Evolutionary conservation across 2,329 filamentous ascomycete genomes (phyloP).

Genomic region (Zasmidium citrigriseum): DNA sequence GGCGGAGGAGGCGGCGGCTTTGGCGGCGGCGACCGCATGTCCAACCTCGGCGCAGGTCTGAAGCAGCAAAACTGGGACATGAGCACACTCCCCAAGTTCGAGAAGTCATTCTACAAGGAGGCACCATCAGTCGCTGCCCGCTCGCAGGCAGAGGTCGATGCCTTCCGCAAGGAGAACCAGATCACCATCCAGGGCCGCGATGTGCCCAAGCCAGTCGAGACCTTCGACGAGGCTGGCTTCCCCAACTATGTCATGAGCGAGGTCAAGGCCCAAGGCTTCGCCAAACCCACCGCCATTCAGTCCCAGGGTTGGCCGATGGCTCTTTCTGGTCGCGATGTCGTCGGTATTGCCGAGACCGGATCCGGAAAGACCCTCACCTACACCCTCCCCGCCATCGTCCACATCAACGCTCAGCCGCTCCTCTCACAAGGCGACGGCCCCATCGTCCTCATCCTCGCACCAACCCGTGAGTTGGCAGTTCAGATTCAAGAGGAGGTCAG

Average conservation of each 20-base stretch:
- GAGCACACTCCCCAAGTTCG: constrained; percentile 83
- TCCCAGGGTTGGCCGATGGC: constrained; percentile 99
- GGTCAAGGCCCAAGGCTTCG: constrained; percentile 97
- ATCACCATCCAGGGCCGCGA: constrained; percentile 80
- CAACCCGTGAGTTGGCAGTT: constrained; percentile 95
- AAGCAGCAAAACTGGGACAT: constrained; percentile 90
- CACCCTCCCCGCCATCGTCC: constrained; percentile 95
- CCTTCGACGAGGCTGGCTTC: constrained; percentile 96
- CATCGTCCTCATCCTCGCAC: constrained; percentile 93
- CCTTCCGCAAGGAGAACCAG: constrained; percentile 80
- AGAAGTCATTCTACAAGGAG: constrained; percentile 99
- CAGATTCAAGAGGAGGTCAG: constrained; percentile 99
- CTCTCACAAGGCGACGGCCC: constrained; percentile 93
- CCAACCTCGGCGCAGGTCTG: constrained; percentile 80
- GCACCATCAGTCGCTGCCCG: constrained; percentile 75
- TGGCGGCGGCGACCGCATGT: constrained; percentile 90
- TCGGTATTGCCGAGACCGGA: constrained; percentile 98
- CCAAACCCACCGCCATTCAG: constrained; percentile 91
- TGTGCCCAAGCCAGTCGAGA: constrained; percentile 92
- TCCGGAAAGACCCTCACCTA: constrained; percentile 99
- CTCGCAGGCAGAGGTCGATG: constrained; percentile 76
- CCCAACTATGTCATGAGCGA: constrained; percentile 97
- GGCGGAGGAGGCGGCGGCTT: constrained; percentile 51
- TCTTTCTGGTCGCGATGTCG: constrained; percentile 93
- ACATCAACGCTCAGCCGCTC: constrained; percentile 98